These are phyloP conservation scores for Hippophae gyantsensis DNA, from an alignment of 306 rosid genomes.

Conservation along the genomic window DNA sequence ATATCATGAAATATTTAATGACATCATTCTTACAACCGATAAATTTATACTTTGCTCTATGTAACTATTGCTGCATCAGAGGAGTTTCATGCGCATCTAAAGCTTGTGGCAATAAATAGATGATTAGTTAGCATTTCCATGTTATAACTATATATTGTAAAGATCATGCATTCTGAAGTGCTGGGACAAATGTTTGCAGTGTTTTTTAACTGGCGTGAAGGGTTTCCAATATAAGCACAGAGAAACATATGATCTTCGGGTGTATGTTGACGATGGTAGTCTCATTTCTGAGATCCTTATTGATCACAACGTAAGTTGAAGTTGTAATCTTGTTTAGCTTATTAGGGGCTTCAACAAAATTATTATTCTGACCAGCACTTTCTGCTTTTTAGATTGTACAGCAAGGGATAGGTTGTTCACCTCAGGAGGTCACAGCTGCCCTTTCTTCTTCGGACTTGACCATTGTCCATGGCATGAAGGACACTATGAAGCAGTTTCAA, in stretches of 20 bases:
- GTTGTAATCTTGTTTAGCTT: slow-evolving; percentile 12
- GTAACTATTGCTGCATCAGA: neutral
- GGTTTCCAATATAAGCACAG: slow-evolving; percentile 58
- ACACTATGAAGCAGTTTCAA: slow-evolving; percentile 58
- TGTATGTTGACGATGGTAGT: slow-evolving; percentile 82
- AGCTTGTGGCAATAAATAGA: no score
- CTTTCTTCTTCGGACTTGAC: slow-evolving; percentile 51
- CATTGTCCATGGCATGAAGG: slow-evolving; percentile 45
- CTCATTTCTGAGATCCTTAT: slow-evolving; percentile 72
- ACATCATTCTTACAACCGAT: neutral
- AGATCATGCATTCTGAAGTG: slow-evolving; percentile 5
- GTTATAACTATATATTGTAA: no score
- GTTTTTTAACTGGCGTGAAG: slow-evolving; percentile 86
- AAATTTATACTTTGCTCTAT: neutral
- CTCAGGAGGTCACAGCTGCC: slow-evolving; percentile 60
- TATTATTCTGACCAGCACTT: slow-evolving; percentile 8
- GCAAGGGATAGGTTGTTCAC: slow-evolving; percentile 64
- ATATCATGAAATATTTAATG: neutral
- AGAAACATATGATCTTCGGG: slow-evolving; percentile 62
- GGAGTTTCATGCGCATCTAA: neutral
- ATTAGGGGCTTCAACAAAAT: neutral
- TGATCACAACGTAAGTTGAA: slow-evolving; percentile 60
- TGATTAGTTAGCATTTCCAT: no score
- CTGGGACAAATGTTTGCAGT: slow-evolving; percentile 39
- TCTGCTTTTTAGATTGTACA: slow-evolving; percentile 55